phyloP scores from a whole-genome alignment of 768 basidiomycete genomes.

The Lyophyllum decastes region DNA sequence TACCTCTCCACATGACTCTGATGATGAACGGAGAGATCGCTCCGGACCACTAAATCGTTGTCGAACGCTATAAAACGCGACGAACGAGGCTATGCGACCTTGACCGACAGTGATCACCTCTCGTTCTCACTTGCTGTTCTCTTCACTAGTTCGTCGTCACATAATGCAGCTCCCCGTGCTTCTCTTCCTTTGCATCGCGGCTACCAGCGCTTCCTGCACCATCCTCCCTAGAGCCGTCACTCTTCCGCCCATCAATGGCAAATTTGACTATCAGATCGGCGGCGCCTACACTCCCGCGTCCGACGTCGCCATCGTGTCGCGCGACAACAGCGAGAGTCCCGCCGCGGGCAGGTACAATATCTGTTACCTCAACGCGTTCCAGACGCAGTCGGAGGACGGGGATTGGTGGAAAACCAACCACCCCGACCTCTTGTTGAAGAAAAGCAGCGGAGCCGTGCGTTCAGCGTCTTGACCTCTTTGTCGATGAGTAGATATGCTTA shows the following conservation, averaged over 20 bases:
- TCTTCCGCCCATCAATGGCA: not conserved
- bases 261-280: not conserved
- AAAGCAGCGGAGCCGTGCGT: not conserved
- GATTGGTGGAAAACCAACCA: not conserved
- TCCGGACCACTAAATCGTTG: not conserved
- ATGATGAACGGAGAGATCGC: not conserved
- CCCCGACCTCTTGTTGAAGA: not conserved
- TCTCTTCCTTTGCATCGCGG: not conserved
- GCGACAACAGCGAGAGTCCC: not conserved
- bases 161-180: not conserved
- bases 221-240: not conserved
- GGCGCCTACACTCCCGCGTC: not conserved
- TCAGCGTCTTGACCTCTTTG: not conserved
- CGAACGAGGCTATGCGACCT: not conserved
- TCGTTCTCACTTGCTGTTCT: not conserved
- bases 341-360: not conserved
- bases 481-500: not conserved
- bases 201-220: not conserved
- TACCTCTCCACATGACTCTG: not conserved
- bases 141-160: not conserved
- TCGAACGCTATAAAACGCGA: not conserved
- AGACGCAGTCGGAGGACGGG: not conserved
- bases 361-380: not conserved
- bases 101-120: not conserved
- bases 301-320: not conserved